Conservation (phyloP, 1,284 basidiomycete species). For the Mycosarcoma mackinlayi region DNA sequence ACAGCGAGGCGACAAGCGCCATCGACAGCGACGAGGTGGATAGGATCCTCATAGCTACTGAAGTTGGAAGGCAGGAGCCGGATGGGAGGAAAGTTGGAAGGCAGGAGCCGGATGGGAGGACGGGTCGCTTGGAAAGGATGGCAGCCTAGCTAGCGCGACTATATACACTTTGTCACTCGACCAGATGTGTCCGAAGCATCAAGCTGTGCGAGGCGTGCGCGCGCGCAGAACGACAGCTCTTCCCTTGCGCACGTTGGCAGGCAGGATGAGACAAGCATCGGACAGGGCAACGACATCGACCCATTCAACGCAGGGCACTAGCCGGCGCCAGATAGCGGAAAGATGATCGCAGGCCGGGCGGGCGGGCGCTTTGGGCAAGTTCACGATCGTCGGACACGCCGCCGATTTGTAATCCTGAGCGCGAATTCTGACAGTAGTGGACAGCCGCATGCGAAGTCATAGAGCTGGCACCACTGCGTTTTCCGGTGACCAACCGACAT, state of each 20-base stretch:
- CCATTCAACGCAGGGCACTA: no score
- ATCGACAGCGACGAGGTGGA: constrained; percentile 9
- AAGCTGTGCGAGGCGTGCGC: no score
- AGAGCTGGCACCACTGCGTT: constrained; percentile 1
- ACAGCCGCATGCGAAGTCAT: constrained; percentile 6
- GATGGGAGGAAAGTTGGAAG: no score
- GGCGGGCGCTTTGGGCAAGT: constrained; percentile 10
- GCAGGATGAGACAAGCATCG: constrained; percentile 13
- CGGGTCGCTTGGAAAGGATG: no score
- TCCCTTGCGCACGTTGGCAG: not conserved
- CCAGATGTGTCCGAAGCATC: not conserved
- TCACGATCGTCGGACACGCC: constrained; percentile 23
- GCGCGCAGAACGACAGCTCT: constrained; percentile 9
- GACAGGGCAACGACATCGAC: no score
- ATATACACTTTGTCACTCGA: not conserved
- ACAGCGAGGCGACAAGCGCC: constrained; percentile 13
- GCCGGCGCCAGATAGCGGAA: no score
- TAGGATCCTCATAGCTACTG: constrained; percentile 24
- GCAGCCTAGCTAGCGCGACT: no score
- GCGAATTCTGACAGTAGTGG: constrained; percentile 5
- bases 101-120: no score
- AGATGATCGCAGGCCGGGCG: not conserved
- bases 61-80: not conserved
- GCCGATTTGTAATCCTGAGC: constrained; percentile 37
- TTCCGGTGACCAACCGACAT: not conserved